A percentile compares a stretch with the other conserved stretches of the same genome.
Evolutionary conservation across 352 stramenopile species (phyloP).

Genomic region (Pythium myriotylum): DNA sequence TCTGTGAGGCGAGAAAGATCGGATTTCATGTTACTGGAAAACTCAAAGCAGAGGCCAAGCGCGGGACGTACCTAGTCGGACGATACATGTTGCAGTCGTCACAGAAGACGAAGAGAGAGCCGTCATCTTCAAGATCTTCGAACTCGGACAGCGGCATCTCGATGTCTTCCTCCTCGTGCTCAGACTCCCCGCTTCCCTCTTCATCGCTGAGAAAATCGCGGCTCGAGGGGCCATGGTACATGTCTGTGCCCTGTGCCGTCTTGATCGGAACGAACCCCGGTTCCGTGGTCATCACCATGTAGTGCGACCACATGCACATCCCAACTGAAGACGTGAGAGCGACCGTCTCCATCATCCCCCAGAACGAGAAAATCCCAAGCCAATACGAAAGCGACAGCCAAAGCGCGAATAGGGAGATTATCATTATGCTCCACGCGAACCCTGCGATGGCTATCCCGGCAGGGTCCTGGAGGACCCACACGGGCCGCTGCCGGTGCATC

Average conservation of each 20-base stretch:
- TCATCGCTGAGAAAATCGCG: slow-evolving; percentile 10
- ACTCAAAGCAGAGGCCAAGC: not conserved
- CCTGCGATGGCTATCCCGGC: slow-evolving; percentile 61
- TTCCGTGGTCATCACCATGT: slow-evolving; percentile 75
- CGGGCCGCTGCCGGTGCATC: slow-evolving; percentile 18
- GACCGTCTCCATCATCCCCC: slow-evolving; percentile 42
- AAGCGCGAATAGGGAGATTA: slow-evolving; percentile 42
- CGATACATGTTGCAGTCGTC: slow-evolving; percentile 81
- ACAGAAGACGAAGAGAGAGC: slow-evolving; percentile 77
- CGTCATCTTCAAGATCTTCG: slow-evolving; percentile 72
- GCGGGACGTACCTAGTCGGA: slow-evolving; percentile 49
- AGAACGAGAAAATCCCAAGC: slow-evolving; percentile 55
- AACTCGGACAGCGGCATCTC: slow-evolving; percentile 71
- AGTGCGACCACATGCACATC: slow-evolving; percentile 78
- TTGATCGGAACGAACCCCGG: slow-evolving; percentile 61
- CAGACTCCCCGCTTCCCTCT: slow-evolving; percentile 23
- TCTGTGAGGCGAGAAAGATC: slow-evolving; percentile 32
- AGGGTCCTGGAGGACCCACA: slow-evolving; percentile 70
- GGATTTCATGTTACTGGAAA: no score
- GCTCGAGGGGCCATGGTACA: not conserved
- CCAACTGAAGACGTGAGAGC: slow-evolving; percentile 58
- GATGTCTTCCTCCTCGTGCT: slow-evolving; percentile 49
- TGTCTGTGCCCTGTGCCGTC: not conserved
- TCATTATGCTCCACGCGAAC: slow-evolving; percentile 63
- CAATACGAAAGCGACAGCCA: slow-evolving; percentile 56